phyloP scores from a whole-genome alignment of 2,329 filamentous ascomycete genomes.

The Microsporum ferrugineum region DNA sequence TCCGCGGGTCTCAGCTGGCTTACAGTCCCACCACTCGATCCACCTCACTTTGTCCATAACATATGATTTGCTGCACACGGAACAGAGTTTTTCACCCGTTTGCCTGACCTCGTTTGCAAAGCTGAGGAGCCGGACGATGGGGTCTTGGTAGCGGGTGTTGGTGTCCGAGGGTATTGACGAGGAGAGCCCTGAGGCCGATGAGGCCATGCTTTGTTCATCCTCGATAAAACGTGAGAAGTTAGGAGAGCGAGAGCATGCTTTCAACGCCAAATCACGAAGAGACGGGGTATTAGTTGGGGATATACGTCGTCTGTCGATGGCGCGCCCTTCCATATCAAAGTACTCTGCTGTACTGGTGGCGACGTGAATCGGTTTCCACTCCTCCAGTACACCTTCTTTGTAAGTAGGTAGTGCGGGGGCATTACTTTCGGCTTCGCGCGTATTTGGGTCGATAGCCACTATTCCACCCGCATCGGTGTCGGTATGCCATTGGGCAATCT shows the following conservation, averaged over 20 bases:
- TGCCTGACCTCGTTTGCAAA: constrained; percentile 26
- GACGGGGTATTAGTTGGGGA: constrained; percentile 25
- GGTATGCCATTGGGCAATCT: constrained; percentile 26
- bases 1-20: constrained; percentile 28
- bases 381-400: constrained; percentile 8
- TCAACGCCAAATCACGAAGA: constrained; percentile 34
- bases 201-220: background rate
- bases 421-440: background rate
- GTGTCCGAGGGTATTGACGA: constrained; percentile 7
- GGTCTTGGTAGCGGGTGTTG: constrained; percentile 16
- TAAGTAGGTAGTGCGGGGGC: background rate
- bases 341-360: constrained; percentile 25
- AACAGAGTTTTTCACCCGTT: constrained; percentile 31
- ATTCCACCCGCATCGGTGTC: constrained; percentile 10
- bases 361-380: constrained; percentile 28
- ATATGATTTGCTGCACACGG: constrained; percentile 30
- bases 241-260: constrained; percentile 26
- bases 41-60: constrained; percentile 34
- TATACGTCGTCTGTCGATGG: constrained; percentile 9
- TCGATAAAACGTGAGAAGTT: constrained; percentile 29
- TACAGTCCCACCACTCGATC: constrained; percentile 37
- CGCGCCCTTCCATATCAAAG: constrained; percentile 27
- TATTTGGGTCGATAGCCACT: background rate
- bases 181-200: background rate
- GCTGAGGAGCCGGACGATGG: constrained; percentile 26